A percentile compares a stretch with the other conserved stretches of the same genome.
Conservation (phyloP, 129 eudicot genomes). For the Chrysanthemum makinoi region DNA sequence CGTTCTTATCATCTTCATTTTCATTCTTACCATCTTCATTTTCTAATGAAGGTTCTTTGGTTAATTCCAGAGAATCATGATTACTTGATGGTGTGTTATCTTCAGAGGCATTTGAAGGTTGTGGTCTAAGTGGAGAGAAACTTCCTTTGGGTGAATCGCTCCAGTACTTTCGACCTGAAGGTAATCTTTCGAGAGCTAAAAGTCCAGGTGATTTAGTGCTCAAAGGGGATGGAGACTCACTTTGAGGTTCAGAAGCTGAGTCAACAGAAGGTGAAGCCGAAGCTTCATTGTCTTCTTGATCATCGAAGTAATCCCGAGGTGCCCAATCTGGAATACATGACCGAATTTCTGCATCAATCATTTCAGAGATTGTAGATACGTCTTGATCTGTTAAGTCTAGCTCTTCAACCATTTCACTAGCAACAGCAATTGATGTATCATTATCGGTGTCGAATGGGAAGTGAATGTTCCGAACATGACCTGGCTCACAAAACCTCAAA, state of each 20-base stretch:
- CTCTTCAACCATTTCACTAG: slow-evolving; percentile 99
- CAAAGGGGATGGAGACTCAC: slow-evolving; percentile 40
- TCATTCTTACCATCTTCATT: slow-evolving; percentile 24
- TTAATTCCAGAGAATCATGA: background rate
- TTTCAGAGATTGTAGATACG: slow-evolving; percentile 68
- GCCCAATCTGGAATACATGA: slow-evolving; percentile 88
- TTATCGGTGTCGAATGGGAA: slow-evolving; percentile 88
- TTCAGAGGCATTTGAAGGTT: slow-evolving; percentile 42
- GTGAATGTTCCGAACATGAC: slow-evolving; percentile 81
- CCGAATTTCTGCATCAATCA: slow-evolving; percentile 85
- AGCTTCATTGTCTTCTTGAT: slow-evolving; percentile 37
- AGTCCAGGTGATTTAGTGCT: slow-evolving; percentile 31
- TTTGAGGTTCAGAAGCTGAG: slow-evolving; percentile 35
- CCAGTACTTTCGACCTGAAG: slow-evolving; percentile 84
- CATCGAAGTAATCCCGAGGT: slow-evolving; percentile 45
- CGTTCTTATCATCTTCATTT: background rate
- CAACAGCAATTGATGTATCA: slow-evolving; percentile 94
- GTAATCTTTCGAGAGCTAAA: slow-evolving; percentile 61
- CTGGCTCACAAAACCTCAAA: slow-evolving; percentile 38
- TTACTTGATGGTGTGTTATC: slow-evolving; percentile 24
- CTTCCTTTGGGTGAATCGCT: slow-evolving; percentile 66
- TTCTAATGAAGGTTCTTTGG: slow-evolving; percentile 38
- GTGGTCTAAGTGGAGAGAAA: slow-evolving; percentile 54
- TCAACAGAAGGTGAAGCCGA: slow-evolving; percentile 27
- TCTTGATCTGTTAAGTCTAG: slow-evolving; percentile 92